Conservation (phyloP, 805 yeast genomes). For the Dipodascus albidus region DNA sequence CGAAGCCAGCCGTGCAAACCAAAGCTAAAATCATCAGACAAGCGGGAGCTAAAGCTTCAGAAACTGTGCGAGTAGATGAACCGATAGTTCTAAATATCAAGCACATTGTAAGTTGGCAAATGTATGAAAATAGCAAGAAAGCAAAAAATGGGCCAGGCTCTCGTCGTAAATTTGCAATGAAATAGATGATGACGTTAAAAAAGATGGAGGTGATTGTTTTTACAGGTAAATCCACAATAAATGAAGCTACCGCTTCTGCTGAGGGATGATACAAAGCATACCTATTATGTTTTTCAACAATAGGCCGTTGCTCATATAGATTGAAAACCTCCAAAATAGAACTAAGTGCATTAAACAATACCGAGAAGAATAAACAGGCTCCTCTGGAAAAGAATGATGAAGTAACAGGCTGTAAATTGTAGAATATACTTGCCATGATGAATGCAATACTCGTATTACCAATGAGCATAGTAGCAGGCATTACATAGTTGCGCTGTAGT, state of each 20-base stretch:
- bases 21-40: slow-evolving; percentile 42
- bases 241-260: slow-evolving; percentile 56
- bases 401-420: slow-evolving; percentile 38
- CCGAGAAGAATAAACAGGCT: slow-evolving; percentile 48
- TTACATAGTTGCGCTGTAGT: slow-evolving; percentile 44
- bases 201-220: slow-evolving; percentile 36
- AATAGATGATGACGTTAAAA: slow-evolving; percentile 42
- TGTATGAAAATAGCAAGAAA: slow-evolving; percentile 33
- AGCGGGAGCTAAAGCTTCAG: slow-evolving; percentile 49
- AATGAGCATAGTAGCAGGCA: slow-evolving; percentile 32
- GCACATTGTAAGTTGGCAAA: slow-evolving; percentile 37
- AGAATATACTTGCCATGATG: slow-evolving; percentile 52
- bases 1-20: slow-evolving; percentile 49
- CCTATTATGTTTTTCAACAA: slow-evolving; percentile 58
- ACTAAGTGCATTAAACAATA: slow-evolving; percentile 50
- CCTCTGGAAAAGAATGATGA: slow-evolving; percentile 53
- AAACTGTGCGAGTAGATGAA: slow-evolving; percentile 35
- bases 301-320: slow-evolving; percentile 41
- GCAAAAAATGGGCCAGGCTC: slow-evolving; percentile 45
- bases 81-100: slow-evolving; percentile 45
- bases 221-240: slow-evolving; percentile 51
- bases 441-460: slow-evolving; percentile 48
- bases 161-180: slow-evolving; percentile 40
- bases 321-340: slow-evolving; percentile 44
- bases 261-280: slow-evolving; percentile 66